These are phyloP conservation scores for Lophiotrema nucula DNA, from an alignment of 495 filamentous ascomycete genomes.

Conservation along the genomic window DNA sequence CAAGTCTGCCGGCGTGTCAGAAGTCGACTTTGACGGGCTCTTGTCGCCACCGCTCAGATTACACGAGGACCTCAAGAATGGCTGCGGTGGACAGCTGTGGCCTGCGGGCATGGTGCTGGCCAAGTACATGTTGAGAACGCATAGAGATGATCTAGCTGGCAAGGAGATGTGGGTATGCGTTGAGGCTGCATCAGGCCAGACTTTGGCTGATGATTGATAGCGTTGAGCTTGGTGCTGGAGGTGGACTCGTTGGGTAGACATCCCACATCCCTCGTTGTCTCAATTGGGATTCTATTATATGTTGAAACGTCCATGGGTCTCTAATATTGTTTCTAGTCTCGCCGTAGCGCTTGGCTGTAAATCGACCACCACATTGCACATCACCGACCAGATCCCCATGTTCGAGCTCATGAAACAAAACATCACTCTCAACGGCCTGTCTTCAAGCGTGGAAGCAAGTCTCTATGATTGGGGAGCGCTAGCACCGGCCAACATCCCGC, in stretches of 20 bases:
- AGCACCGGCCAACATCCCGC: conserved; percentile 47
- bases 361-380: conserved; percentile 55
- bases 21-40: conserved; percentile 71
- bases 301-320: too few species aligned
- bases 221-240: conserved; percentile 88
- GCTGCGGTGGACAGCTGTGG: conserved; percentile 92
- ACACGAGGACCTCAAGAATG: conserved; percentile 78
- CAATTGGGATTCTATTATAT: neutral
- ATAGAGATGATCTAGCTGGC: conserved; percentile 55
- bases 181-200: neutral
- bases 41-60: conserved; percentile 67
- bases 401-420: conserved; percentile 78
- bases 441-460: conserved; percentile 56
- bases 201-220: conserved; percentile 47
- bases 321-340: conserved; percentile 45
- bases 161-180: conserved; percentile 69
- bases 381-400: conserved; percentile 89
- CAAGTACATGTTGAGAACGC: conserved; percentile 75
- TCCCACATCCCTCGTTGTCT: neutral
- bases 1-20: conserved; percentile 62
- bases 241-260: conserved; percentile 72
- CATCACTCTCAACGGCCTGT: conserved; percentile 71
- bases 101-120: conserved; percentile 86
- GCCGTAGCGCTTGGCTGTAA: conserved; percentile 61
- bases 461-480: conserved; percentile 74